Evolutionary conservation across 169 alveolate genomes (phyloP), one percentile per base, ranked within the genome.

Genomic region (Ichthyophthirius multifiliis): DNA sequence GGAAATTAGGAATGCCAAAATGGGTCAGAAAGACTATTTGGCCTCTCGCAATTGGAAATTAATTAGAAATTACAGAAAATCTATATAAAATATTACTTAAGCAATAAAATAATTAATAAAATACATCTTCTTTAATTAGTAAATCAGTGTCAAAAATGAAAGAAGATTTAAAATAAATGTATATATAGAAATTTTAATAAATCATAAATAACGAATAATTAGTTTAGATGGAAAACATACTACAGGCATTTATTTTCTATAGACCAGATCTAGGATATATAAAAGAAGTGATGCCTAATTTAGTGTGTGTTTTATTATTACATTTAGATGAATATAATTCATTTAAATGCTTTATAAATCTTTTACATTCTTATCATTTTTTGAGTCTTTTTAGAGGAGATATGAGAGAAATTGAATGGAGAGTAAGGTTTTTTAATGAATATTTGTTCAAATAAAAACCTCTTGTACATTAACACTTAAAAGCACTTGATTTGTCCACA

Each of bases 1-100:
- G 93, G 93, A 78, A 85, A 67, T 37, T 76, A 18, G 96, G 96
- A 20, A 78, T 92, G 18, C 90, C 96, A n/a, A 86, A 80, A 34
- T 74, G 65, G 74, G 63, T 76, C 4, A 83, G 96, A 43, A 46
- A 43, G 47, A 92, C 83, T 31, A 74, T 92, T 7, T 92, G 96
- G 96, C 90, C 93, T 0, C 65, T 89, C 12, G 85, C 88, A 44
- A 89, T 88, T 39, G 76, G 81, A 23, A 88, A 88, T 65, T 76
- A 75, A 27, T 79, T 88, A 9, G 90, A 83, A 46, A 67, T 88
- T 30, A 48, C 85, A 27, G 83, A 83, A 48, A 63, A 77, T 23
- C 76, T 87, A 18, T 87, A 87, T 55, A 44, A 71, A 30, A 78
- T 87, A 3, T 65, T 77, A 41, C 34, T 73, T 20, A 32, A 48